Evolutionary conservation across 148 eudicot genomes (phyloP).

Genomic region (Oxyria digyna): DNA sequence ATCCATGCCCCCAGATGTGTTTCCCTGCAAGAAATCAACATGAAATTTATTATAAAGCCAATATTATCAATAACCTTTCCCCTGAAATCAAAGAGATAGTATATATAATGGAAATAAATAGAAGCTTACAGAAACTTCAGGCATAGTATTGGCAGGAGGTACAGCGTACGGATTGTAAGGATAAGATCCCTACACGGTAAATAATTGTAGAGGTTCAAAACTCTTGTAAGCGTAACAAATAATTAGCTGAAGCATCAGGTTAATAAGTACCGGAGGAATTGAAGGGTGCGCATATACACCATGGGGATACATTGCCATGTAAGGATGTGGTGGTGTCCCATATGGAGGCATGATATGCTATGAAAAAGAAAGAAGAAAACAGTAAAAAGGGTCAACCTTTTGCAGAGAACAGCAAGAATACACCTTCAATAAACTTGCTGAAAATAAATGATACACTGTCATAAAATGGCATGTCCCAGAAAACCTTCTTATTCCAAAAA

Average conservation of each 20-base stretch:
- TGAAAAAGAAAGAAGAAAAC: constrained; percentile 10
- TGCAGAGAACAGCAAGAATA: background rate
- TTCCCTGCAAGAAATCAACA: constrained; percentile 33
- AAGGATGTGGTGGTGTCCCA: constrained; percentile 97
- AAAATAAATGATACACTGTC: background rate
- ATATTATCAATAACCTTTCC: background rate
- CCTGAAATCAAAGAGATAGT: background rate
- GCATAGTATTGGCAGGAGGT: constrained; percentile 73
- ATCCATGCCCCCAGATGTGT: constrained; percentile 49
- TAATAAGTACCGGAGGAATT: constrained; percentile 62
- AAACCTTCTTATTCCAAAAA: background rate
- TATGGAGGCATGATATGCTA: constrained; percentile 98
- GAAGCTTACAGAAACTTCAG: constrained; percentile 81
- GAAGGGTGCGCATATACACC: constrained; percentile 98
- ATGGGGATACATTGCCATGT: constrained; percentile 98
- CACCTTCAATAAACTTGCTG: background rate
- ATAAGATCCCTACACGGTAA: constrained; percentile 61
- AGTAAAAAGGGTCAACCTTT: background rate
- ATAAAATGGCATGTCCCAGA: background rate
- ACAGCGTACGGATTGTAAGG: constrained; percentile 91
- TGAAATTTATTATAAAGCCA: background rate
- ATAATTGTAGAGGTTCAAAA: background rate
- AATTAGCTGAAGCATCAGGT: background rate
- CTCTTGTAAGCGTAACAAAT: background rate
- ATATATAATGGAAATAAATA: background rate